phyloP scores from a whole-genome alignment of 768 basidiomycete species.

The Tephrocybe sp. region DNA sequence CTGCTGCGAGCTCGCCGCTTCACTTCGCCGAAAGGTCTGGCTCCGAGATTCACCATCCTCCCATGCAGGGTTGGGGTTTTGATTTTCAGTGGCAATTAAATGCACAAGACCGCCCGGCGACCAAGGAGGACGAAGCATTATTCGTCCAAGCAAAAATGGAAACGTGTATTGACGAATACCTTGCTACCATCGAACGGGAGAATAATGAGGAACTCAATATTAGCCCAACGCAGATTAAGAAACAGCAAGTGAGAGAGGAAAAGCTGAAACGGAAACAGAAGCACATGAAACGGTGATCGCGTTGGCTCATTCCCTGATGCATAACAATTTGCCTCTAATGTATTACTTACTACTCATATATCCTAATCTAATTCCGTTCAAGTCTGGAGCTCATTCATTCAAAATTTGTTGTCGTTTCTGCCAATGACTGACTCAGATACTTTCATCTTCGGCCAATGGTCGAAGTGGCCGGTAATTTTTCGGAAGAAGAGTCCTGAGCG shows the following conservation, averaged over 20 bases:
- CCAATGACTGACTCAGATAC: too few relatives aligned
- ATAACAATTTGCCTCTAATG: background rate
- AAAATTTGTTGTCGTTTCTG: too few relatives aligned
- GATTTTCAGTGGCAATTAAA: slow-evolving; percentile 70
- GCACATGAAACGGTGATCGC: slow-evolving; percentile 23
- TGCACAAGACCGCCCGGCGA: slow-evolving; percentile 24
- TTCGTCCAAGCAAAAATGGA: slow-evolving; percentile 69
- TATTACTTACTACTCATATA: background rate
- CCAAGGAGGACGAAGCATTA: slow-evolving; percentile 21
- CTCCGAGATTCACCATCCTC: slow-evolving; percentile 4
- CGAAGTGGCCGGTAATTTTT: background rate
- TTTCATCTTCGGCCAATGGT: too few relatives aligned
- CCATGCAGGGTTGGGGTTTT: slow-evolving; percentile 76
- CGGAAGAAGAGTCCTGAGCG: background rate
- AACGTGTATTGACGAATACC: slow-evolving; percentile 56
- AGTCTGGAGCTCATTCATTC: too few relatives aligned
- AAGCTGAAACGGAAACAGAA: slow-evolving; percentile 36
- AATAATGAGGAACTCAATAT: slow-evolving; percentile 54
- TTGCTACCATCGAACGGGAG: slow-evolving; percentile 41
- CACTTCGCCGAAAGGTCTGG: slow-evolving; percentile 11
- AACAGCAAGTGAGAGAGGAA: slow-evolving; percentile 40
- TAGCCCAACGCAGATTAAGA: slow-evolving; percentile 73
- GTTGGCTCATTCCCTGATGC: background rate
- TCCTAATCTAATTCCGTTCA: background rate
- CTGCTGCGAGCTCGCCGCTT: slow-evolving; percentile 46